Base-by-base conservation (phyloP, 345 rosid species). In the Rubroshorea leprosula region DNA sequence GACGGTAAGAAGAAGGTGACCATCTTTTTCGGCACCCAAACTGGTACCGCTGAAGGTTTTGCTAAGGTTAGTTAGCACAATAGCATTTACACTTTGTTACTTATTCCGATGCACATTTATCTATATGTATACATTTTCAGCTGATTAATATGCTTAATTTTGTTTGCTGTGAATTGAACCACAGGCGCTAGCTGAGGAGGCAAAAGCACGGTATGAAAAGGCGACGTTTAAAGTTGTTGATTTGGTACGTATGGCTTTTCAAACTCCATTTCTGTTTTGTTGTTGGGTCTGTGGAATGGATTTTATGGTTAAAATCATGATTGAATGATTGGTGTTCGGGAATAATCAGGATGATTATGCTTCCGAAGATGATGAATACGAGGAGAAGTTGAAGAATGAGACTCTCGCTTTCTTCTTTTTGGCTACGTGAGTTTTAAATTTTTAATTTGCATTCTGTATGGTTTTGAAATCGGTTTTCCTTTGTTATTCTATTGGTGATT, bases 21-120 rank as follows among this genome's bases (percentile, higher is more conserved):
- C 8, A 66, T 93, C 73, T 87, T 93, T 63, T 93, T 83, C 66
- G 99, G 97, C 9, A 93, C 97, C 0, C 99, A 89, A 62, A 93
- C 97, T 0, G 99, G 97, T 0, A 93, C 99, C 3, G 97, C 99
- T 0, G 99, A 89, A 74, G 97, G 99, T 43, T 93, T 93, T 47
- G 97, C 99, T 6, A 89, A 93, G 94, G 97, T 90, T 6, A 13
- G 41, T 38, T 27, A 43, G 23, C 15, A 43, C n/a, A n/a, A n/a
- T n/a, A n/a, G n/a, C n/a, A n/a, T n/a, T n/a, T 23, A 13, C 6
- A n/a, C 12, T 7, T 15, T 39, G 44, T 46, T 10, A 20, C 20
- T 3, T 35, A n/a, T n/a, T n/a, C n/a, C n/a, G n/a, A 0, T 17
- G n/a, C 38, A 1, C 22, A n/a, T 51, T 18, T 50, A 17, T 12